Evolutionary conservation across 176 grass and related monocot species (phyloP), one percentile per base, ranked within the genome.

Genomic region (Aegilops speltoides): DNA sequence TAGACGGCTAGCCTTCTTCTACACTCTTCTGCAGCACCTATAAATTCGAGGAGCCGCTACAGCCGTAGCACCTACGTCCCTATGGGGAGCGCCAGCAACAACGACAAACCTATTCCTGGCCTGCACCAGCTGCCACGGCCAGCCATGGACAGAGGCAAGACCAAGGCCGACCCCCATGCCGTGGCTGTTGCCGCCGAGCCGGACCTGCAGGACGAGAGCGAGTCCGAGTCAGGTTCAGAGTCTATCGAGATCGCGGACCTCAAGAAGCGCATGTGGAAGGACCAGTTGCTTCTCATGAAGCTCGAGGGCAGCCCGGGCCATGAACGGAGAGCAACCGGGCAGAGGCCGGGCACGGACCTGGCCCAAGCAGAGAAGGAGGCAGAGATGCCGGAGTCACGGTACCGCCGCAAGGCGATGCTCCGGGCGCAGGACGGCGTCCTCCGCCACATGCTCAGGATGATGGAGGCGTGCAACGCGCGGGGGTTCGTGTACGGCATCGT

Each of bases 191-290:
- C 19, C 11, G 66, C 29, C 57, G 59, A 81, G 60, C 68, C 31
- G 7, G 46, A 25, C 2, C 65, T 11, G 10, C 56, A 34, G 41
- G 72, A 80, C 31, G 68, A 81, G 10, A 89, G 88, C 77, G 88
- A 89, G 25, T 89, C 68, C 43, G 87, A 89, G 82, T 85, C 82
- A 10, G 66, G 24, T 3, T 80, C 77, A 7, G 87, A 85, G 77
- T 85, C 87, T 33, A 89, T 89, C 59, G 87, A 81, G 87, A 85
- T 89, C 76, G 82, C 77, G 4, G 87, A 85, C 77, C 82, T 89
- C 32, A 89, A 80, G 82, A 81, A 89, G 87, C 87, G 87, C 77
- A 89, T 89, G 88, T 89, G 88, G 88, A 89, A 89, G 68, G 88
- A 89, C 77, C 88, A 85, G 26, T 34, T 89, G 77, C 88, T 85